Conservation (phyloP, 202 grass and related monocot species). For the Setaria italica region DNA sequence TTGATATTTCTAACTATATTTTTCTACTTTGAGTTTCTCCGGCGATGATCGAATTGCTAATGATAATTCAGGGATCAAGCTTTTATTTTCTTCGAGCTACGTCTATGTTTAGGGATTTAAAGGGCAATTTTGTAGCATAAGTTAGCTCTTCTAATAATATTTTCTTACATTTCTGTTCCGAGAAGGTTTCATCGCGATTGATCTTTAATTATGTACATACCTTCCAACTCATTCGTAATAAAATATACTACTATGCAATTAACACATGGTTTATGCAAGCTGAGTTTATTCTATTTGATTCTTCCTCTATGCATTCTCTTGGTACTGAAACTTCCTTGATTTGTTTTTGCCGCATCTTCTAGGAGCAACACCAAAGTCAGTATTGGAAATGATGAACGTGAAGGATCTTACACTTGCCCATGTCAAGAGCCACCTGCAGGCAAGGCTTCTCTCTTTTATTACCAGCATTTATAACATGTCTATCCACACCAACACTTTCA, state of each 20-base stretch:
- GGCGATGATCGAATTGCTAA: background rate
- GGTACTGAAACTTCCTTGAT: conserved; percentile 28
- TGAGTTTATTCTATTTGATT: background rate
- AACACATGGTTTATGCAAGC: background rate
- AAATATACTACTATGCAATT: background rate
- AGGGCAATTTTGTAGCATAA: background rate
- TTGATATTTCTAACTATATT: background rate
- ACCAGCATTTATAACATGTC: background rate
- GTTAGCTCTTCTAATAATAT: background rate
- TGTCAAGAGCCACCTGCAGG: conserved; percentile 98
- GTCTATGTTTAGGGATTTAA: background rate
- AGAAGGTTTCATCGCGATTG: background rate
- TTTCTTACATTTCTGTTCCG: background rate
- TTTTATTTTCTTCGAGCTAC: background rate
- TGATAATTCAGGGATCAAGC: background rate
- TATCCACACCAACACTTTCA: conserved; percentile 16
- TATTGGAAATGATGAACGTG: conserved; percentile 97
- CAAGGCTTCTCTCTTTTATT: conserved; percentile 37
- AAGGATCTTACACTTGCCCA: conserved; percentile 97
- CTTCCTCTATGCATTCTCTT: conserved; percentile 35
- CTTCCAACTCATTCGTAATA: background rate
- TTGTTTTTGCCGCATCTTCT: conserved; percentile 35
- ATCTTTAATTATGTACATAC: background rate
- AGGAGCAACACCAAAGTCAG: conserved; percentile 98
- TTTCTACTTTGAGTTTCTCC: background rate